Percentiles rank a stretch among this genome's conserved stretches.
phyloP scores from a whole-genome alignment of 2,329 filamentous ascomycete genomes.

The Paecilomyces variotii region DNA sequence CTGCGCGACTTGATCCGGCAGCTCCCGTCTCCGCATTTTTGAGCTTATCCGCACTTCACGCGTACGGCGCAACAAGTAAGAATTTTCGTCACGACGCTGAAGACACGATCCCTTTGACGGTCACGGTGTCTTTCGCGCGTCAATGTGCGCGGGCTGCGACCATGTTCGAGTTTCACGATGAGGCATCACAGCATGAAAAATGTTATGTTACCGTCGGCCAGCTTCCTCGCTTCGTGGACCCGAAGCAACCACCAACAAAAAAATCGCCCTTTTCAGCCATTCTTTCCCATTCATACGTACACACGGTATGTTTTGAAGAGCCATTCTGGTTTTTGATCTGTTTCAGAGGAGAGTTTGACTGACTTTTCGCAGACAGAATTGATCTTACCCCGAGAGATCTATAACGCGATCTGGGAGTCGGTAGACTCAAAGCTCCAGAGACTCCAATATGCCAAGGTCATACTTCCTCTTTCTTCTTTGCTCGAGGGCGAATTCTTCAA shows the following conservation, averaged over 20 bases:
- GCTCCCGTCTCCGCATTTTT: not conserved
- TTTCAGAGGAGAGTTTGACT: slow-evolving; percentile 18
- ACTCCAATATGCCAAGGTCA: slow-evolving; percentile 57
- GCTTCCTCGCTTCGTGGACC: slow-evolving; percentile 61
- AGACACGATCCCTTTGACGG: not conserved
- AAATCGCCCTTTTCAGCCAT: slow-evolving; percentile 70
- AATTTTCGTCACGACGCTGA: not conserved
- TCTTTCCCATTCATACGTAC: slow-evolving; percentile 56
- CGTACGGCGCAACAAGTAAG: not conserved
- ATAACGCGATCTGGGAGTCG: slow-evolving; percentile 46
- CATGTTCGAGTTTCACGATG: slow-evolving; percentile 40
- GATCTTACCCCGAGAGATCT: slow-evolving; percentile 60
- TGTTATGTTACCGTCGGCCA: slow-evolving; percentile 65
- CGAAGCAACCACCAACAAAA: slow-evolving; percentile 60
- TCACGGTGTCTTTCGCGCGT: not conserved
- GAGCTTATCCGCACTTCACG: not conserved
- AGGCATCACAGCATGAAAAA: slow-evolving; percentile 43
- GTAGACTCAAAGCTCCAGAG: slow-evolving; percentile 37
- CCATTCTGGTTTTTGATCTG: not conserved
- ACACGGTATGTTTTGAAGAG: slow-evolving; percentile 46
- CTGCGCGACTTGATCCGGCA: not conserved
- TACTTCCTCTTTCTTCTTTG: slow-evolving; percentile 64
- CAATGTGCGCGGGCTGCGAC: not conserved
- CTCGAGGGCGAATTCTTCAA: slow-evolving; percentile 70
- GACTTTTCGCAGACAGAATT: slow-evolving; percentile 50